Base-by-base conservation (phyloP, 805 yeast species). In the Myxozyma sirexii region DNA sequence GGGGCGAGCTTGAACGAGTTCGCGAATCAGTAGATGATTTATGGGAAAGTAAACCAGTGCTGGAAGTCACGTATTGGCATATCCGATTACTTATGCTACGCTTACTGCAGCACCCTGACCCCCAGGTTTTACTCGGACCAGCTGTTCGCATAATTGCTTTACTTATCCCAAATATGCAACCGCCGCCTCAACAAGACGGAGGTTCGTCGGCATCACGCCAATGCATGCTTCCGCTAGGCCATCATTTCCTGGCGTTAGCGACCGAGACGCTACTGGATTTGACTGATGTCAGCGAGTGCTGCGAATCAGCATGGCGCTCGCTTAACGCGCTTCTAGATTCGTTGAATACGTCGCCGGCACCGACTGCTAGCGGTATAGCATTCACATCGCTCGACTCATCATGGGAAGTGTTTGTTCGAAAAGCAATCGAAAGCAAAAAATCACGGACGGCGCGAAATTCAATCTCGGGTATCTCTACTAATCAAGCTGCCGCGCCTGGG, bases 1-100 rank as follows among this genome's bases (percentile, higher is more conserved):
- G 58, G 5, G 59, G 66, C 17, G 70, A 68, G 48, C 60, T 68
- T 24, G 69, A 68, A 26, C 62, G 61, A 4, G 59, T 61, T 17
- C 63, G 69, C 12, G 68, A 68, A 41, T 56, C 63, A 10, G 57
- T 66, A 4, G 70, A 68, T 35, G 60, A 62, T 26, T 50, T 62
- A 19, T 68, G 68, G 69, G 68, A 62, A 24, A 35, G 53, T 21
- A 51, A 52, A 12, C 58, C 60, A 21, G 19, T 67, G 21, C 43
- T 68, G 21, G 60, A 59, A 29, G 24, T 68, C 23, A 61, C 55
- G 6, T 65, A 63, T 24, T 64, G 62, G 62, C 69, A 68, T 53
- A 51, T 62, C 35, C 53, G 60, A 31, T 50, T 68, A 10, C 54
- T 64, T 4, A 44, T 47, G 19, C 44, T 64, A 24, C 57, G 69